Base-by-base conservation (phyloP, 2,329 filamentous ascomycete species). In the Bipolaris cookei region DNA sequence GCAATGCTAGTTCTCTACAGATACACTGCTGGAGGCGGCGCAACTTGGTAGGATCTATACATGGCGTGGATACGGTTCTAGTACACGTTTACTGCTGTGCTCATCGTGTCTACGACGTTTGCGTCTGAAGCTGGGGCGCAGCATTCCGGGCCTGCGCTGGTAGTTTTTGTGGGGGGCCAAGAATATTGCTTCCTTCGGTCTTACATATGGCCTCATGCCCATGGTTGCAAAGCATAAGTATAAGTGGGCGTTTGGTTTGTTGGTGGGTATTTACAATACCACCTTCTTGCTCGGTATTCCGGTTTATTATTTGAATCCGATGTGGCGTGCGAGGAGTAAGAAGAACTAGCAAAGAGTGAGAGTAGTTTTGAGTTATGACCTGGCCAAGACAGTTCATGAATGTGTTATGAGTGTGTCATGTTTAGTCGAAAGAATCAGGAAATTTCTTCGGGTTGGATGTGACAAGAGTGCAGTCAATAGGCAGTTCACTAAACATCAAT, bases 21-120 rank as follows among this genome's bases (percentile, higher is more conserved):
- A 14, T 47, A 5, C 6, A 54, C 51, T 14, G 42, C 51, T 13
- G 32, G 42, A 21, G 44, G 44, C 18, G 51, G 35, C 3, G 6
- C 51, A 14, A 42, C 18, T 2, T 49, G 51, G 51, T 49, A 44
- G 51, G 44, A 6, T 7, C 44, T 35, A 13, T 48, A 54, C 6
- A 49, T 54, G 34, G 45, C 25, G 14, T 54, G 51, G 51, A 44
- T 35, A 3, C 21, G 49, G 14, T 54, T 54, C 25, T 35, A 54
- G 18, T 54, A 48, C 37, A 42, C 13, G 1, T 54, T 49, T 18
- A 42, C 37, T 3, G 18, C 37, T 4, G 18, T 42, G n/a, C 37
- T 54, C 10, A 54, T 54, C 10, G 16, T 49, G 1, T 43, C 51
- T 10, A 48, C 51, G 3, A 42, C 8, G 7, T 54, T 54, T 39